Conservation (phyloP, 345 rosid genomes). For the Eucalyptus coolabah region DNA sequence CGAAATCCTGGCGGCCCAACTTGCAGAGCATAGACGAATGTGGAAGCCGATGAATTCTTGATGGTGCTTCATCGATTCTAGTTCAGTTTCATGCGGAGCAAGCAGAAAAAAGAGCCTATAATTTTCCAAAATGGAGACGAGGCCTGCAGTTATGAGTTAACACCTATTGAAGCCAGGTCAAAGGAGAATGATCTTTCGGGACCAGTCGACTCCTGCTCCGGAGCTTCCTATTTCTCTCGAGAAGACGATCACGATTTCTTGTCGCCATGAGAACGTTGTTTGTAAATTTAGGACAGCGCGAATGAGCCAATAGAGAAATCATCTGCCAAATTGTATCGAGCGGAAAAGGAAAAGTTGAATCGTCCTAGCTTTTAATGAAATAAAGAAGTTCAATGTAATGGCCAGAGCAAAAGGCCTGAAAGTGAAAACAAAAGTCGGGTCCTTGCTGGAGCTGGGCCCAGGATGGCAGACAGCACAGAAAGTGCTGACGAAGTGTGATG, state of each 20-base stretch:
- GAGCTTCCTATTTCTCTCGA: background rate
- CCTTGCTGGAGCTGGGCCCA: background rate
- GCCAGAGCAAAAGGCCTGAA: background rate
- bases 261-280: background rate
- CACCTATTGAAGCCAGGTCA: background rate
- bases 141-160: background rate
- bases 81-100: background rate
- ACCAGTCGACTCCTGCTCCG: background rate
- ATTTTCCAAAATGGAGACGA: background rate
- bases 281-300: background rate
- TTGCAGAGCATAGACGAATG: slow-evolving; percentile 81
- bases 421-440: background rate
- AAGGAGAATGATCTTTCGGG: background rate
- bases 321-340: background rate
- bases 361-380: background rate
- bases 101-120: background rate
- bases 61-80: background rate
- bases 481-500: background rate
- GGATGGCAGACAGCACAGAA: background rate
- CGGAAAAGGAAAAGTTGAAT: background rate
- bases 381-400: background rate
- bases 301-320: background rate
- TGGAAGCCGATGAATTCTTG: slow-evolving; percentile 11
- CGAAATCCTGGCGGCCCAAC: slow-evolving; percentile 82
- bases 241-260: background rate